Conservation (phyloP, 768 basidiomycete genomes). For the Termitomyces sp. region DNA sequence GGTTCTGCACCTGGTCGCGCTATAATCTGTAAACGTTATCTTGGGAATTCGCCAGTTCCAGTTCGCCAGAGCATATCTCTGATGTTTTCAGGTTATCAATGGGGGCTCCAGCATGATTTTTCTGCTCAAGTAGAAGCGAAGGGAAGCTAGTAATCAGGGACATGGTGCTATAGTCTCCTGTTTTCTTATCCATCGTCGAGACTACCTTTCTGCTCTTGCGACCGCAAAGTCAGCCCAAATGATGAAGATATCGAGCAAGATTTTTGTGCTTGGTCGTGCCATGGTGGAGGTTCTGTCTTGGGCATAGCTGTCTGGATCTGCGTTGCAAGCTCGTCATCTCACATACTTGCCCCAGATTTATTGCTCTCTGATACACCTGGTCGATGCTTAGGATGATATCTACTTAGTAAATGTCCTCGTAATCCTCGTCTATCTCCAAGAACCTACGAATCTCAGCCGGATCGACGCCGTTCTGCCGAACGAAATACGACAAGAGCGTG, state of each 20-base stretch:
- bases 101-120: neutral
- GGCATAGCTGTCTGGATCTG: neutral
- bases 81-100: neutral
- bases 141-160: neutral
- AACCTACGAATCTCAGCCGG: constrained; percentile 60
- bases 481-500: constrained; percentile 60
- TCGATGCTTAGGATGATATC: neutral
- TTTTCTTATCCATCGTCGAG: constrained; percentile 18
- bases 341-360: neutral
- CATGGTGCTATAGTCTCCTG: constrained; percentile 10
- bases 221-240: constrained; percentile 16
- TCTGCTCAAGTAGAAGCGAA: neutral
- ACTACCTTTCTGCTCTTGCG: constrained; percentile 18
- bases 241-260: constrained; percentile 20
- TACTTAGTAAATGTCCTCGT: constrained; percentile 62
- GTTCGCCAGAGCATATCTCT: neutral
- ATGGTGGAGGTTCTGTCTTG: neutral
- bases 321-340: neutral
- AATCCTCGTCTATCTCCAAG: constrained; percentile 65
- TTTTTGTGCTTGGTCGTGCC: neutral
- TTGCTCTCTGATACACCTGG: neutral
- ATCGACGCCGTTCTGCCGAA: constrained; percentile 54
- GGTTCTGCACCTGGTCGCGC: neutral
- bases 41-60: neutral
- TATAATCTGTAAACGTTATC: neutral